Evolutionary conservation across 768 basidiomycete genomes (phyloP), one percentile per base, ranked within the genome.

Genomic region (Boletus sensibilis): DNA sequence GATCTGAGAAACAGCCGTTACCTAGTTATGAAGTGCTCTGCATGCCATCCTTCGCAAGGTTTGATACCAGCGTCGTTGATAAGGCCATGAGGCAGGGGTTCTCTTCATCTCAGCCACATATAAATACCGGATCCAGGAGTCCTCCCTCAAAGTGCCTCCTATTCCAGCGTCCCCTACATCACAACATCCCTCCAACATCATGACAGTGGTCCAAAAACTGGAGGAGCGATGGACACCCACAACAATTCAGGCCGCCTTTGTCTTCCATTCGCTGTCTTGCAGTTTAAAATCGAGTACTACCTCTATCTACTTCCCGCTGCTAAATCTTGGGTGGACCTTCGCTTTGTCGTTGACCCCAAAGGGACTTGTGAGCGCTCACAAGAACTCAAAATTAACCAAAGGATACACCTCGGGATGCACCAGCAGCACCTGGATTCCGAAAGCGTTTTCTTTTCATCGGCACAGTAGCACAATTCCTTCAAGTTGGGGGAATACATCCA

Each of bases 141-240:
- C 29, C 37, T 33, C 29, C 29, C 29, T n/a, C 25, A 25, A 43
- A 18, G 10, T n/a, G n/a, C 25, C 14, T 10, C 16, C 16, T 18
- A 8, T 31, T 29, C n/a, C 13, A 31, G 4, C 13, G n/a, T 46
- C 31, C 20, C 8, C 18, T 13, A 16, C 11, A 52, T 39, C 53
- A 25, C 48, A 53, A 3, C 47, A 18, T 23, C 5, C 46, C 38
- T 37, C 53, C 16, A 29, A 38, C 39, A 40, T 29, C 18, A 16
- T 55, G 31, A 42, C 9, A 16, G 62, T 35, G 13, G 3, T 7
- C 6, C 6, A 42, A 33, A 55, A 27, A 35, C 39, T 61, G 3
- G 55, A 62, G 29, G 65, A 66, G 29, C 55, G 29, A 31, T 59
- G 65, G 66, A 52, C 57, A 16, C 45, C 51, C 4, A 57, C 63